These are phyloP conservation scores for Pleurotus giganteus DNA, from an alignment of 768 basidiomycete species.

Conservation along the genomic window DNA sequence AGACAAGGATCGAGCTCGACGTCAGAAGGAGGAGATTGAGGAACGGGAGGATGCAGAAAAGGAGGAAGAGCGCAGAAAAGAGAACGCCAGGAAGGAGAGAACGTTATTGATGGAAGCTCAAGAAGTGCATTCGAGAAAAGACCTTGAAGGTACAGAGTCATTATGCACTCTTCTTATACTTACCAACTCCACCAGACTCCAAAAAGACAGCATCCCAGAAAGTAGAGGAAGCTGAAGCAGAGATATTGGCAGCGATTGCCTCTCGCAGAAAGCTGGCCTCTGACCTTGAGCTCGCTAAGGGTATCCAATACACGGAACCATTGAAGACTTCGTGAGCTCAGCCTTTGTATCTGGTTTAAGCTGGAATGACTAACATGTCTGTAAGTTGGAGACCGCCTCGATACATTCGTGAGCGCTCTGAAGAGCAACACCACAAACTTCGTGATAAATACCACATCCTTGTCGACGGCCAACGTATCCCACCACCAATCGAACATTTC, in stretches of 20 bases:
- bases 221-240: slow-evolving; percentile 84
- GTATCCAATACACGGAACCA: slow-evolving; percentile 87
- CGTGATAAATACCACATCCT: slow-evolving; percentile 93
- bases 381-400: slow-evolving; percentile 85
- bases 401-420: slow-evolving; percentile 70
- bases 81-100: slow-evolving; percentile 78
- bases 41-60: slow-evolving; percentile 73
- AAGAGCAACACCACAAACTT: slow-evolving; percentile 68
- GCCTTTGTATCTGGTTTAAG: background rate
- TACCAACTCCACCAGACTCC: slow-evolving; percentile 51
- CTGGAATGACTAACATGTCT: slow-evolving; percentile 5
- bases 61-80: slow-evolving; percentile 74
- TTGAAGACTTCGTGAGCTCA: slow-evolving; percentile 69
- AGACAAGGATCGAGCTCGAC: slow-evolving; percentile 47
- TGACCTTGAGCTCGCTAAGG: slow-evolving; percentile 90
- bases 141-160: slow-evolving; percentile 62
- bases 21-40: slow-evolving; percentile 59
- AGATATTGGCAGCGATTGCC: slow-evolving; percentile 89
- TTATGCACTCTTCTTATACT: background rate
- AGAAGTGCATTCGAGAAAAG: slow-evolving; percentile 86
- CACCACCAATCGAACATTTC: slow-evolving; percentile 91
- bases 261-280: slow-evolving; percentile 89
- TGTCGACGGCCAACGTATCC: slow-evolving; percentile 91
- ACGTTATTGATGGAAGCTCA: slow-evolving; percentile 92
- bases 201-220: slow-evolving; percentile 87